Base-by-base conservation (phyloP, 2,329 filamentous ascomycete species). In the Epichloe uncinata region DNA sequence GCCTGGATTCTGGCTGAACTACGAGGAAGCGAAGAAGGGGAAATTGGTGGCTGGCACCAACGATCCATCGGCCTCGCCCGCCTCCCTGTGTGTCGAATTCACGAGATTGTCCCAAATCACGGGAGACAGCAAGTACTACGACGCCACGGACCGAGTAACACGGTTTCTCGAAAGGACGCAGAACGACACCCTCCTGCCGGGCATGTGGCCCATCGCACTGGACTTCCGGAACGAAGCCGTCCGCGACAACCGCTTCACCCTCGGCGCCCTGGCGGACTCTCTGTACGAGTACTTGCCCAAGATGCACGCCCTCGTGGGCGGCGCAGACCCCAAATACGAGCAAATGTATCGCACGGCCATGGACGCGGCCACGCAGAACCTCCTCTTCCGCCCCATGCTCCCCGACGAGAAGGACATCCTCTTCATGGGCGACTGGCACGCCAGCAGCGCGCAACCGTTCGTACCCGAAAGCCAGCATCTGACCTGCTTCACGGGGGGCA, bases 71-170 rank as follows among this genome's bases (percentile, higher is more conserved):
- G 73, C 73, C 0, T 68, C 69, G 3, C 65, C 69, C 0, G 83
- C 82, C n/a, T 86, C 83, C 83, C 68, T 90, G 42, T 81, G 79
- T 8, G 65, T 91, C 59, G 85, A 90, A 60, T 87, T 91, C 61
- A 87, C 83, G 1, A 72, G 84, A 5, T 70, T 91, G 40, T 81
- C 83, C 7, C 85, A 89, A 63, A 67, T 90, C 34, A 87, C 85
- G 0, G 79, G 79, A 36, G 73, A 89, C 52, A 65, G 75, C 47
- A 87, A 84, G 61, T 91, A 85, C 66, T 89, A 84, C 61, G 86
- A 90, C 61, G 86, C 85, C 1, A 76, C 88, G 50, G 81, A 83
- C 51, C 77, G 85, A 9, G 79, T 94, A 45, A 86, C 84, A 8
- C 75, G 83, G 51, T 76, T 82, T 20, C 72, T 94, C n/a, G 74